Evolutionary conservation across 768 basidiomycete species (phyloP), one percentile per base, ranked within the genome.

Genomic region (Pseudohyphozyma bogoriensis): DNA sequence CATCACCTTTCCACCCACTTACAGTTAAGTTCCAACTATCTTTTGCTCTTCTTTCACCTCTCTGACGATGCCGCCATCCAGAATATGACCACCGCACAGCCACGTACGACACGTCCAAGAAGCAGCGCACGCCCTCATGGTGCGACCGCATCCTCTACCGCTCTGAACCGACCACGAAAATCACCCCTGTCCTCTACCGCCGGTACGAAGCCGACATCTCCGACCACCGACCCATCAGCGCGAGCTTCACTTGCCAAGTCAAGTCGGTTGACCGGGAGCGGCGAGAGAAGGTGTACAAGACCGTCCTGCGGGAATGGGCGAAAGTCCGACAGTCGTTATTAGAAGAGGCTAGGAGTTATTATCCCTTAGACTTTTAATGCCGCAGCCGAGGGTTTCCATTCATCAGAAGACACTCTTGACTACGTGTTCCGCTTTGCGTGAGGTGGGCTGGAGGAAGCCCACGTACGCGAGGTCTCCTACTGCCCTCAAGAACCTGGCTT

Each of bases 91-190:
- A 85, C 2, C 4, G 28, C 53, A 52, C 49, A 24, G 46, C 35
- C 8, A 31, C 9, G 26, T 99, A 89, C 68, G 93, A 99, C 71
- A 79, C 85, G 5, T 88, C 86, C 1, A 87, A 89, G 72, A 96
- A 97, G 73, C 79, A 80, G 18, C 84, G 93, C 0, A 78, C 83
- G 8, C 93, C 93, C 5, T 91, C 93, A 5, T 99, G 92, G 91
- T 99, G 93, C 71, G 93, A 99, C 72, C 84, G 93, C 8, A 82
- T 99, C 29, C 76, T 97, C 40, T 93, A 85, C 83, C 81, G 83
- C 4, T 69, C 61, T 18, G 60, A 60, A 37, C 47, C 59, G 24
- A 49, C 47, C 0, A 60, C 72, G 13, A 78, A 87, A 9, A 83
- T 93, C 32, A 71, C 76, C 55, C 79, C 82, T 70, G 61, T 87